A percentile compares a stretch with the other conserved stretches of the same genome.
Conservation (phyloP, 176 grass and related monocot species). For the Triticum dicoccoides region DNA sequence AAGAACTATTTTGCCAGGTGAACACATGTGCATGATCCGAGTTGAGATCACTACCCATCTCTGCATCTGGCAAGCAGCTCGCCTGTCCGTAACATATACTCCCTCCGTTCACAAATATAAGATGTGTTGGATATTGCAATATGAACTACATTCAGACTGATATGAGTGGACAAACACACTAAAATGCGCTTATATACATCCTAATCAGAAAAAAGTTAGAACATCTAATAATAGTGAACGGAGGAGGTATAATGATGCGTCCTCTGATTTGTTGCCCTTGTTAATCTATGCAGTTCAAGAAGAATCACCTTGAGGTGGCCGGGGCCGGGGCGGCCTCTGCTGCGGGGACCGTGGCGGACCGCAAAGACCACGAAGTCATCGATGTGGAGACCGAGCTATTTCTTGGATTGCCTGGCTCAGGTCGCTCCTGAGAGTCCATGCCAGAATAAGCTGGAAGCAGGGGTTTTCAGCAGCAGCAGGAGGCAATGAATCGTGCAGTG, state of each 20-base stretch:
- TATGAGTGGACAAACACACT: too few species aligned
- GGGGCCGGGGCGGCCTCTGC: neutral
- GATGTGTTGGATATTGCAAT: too few species aligned
- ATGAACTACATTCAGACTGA: too few species aligned
- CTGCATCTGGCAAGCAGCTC: too few species aligned
- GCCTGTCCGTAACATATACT: too few species aligned
- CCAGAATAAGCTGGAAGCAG: too few species aligned
- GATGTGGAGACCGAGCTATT: constrained; percentile 64
- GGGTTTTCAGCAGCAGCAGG: too few species aligned
- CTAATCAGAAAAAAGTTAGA: too few species aligned
- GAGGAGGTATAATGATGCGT: neutral
- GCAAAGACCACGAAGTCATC: neutral
- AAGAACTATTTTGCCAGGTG: constrained; percentile 51
- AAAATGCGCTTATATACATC: too few species aligned
- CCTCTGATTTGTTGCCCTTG: neutral
- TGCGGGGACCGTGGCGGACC: neutral
- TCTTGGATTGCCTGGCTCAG: constrained; percentile 52
- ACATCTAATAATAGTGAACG: too few species aligned
- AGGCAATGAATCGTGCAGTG: too few species aligned
- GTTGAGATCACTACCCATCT: neutral
- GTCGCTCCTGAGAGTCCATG: neutral
- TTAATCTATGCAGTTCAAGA: constrained; percentile 27
- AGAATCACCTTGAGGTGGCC: neutral
- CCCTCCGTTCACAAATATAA: too few species aligned
- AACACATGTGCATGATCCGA: constrained; percentile 19